Base-by-base conservation (phyloP, 73 alveolate species). In the Paramecium caudatum region DNA sequence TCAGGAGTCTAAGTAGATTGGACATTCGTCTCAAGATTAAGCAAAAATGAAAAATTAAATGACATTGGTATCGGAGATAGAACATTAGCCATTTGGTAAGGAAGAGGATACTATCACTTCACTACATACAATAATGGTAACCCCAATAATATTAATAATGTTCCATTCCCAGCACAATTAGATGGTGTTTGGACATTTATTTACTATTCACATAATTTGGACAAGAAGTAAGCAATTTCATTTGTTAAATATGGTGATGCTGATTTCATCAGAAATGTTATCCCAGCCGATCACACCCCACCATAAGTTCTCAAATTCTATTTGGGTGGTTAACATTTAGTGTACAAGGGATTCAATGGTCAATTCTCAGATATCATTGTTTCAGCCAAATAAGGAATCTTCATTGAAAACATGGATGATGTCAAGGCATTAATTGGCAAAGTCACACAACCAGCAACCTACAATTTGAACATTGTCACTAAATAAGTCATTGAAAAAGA, bases 131-230 rank as follows among this genome's bases (percentile, higher is more conserved):
- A 43, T 74, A 68, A 68, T 12, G 91, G 91, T 21, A 82, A 82
- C 32, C 82, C 82, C 9, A 82, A 82, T n/a, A 25, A 17, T 7
- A 15, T 46, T 0, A 32, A 82, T 10, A 82, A 82, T 82, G 82
- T 82, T 34, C 30, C 46, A 23, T 47, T 37, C 82, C 91, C 86
- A 19, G 19, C 83, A 32, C 41, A 16, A 23, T 32, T 82, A 23
- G 91, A 82, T 32, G 91, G 91, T 23, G 36, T 82, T 8, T 82
- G 91, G 91, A 82, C 91, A 47, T 82, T 82, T 13, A 82, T 82
- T 33, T 47, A 82, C 36, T 47, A 82, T 5, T 46, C 83, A 16
- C 82, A 74, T 25, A 36, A 45, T 43, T 74, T 74, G 15, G 88
- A 74, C 19, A 74, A 74, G 47, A 74, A 74, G 19, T 5, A 74